Evolutionary conservation across 306 rosid genomes (phyloP), one percentile per base, ranked within the genome.

Genomic region (Sicyos baderoa): DNA sequence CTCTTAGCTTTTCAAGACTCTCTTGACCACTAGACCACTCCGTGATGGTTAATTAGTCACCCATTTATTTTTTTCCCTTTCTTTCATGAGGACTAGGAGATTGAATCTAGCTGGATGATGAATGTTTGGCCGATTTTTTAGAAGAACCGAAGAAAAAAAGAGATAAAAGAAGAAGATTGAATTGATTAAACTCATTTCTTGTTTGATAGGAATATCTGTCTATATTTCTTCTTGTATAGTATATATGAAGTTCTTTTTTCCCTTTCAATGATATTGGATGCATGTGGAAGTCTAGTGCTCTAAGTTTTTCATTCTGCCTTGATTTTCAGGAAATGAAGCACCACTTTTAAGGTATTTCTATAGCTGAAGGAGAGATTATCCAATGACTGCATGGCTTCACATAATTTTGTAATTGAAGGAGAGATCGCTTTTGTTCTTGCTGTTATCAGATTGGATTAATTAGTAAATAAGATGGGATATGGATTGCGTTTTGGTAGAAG

Each of bases 241-340:
- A 27, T 57, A 5, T 57, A 4, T 57, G 18, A 59, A 29, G 65
- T 35, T 32, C 45, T 37, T 62, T 10, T 62, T 62, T 62, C 7
- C 16, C 50, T n/a, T 37, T 62, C 25, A 9, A 17, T 37, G 27
- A 35, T 62, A 35, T 62, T 17, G n/a, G 10, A 7, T 61, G 50
- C 68, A 16, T 32, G 68, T 61, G 44, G 37, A 61, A 5, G 2
- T 21, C 3, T 37, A 15, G 57, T 74, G 9, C 49, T 48, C 54
- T 73, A 73, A 81, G 40, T 44, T 66, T 19, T 37, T 22, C 12
- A 37, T 57, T 51, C 53, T 68, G 69, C 47, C 27, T 79, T 76
- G n/a, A 74, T 55, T 42, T 86, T 72, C 87, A 88, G 92, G 97
- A 40, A 84, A 78, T 82, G 89, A 90, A 77, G 90, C 95, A 2